Conservation (phyloP, 331 rosid genomes). For the Rhamnella rubrinervis region DNA sequence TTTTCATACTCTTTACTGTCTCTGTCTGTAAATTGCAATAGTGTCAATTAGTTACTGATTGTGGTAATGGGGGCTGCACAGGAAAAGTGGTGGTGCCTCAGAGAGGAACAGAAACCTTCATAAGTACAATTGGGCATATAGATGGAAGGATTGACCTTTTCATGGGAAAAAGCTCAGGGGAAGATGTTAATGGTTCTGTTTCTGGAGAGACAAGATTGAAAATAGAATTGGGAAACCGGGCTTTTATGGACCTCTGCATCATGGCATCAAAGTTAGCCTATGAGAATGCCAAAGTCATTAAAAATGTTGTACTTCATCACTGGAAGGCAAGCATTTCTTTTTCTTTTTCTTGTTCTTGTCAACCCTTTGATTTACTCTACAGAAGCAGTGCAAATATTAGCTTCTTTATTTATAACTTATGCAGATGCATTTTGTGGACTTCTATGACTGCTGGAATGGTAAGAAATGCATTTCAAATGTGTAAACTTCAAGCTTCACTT, state of each 20-base stretch:
- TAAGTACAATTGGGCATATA: conserved; percentile 65
- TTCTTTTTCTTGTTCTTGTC: neutral
- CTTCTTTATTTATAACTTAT: neutral
- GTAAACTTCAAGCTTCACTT: neutral
- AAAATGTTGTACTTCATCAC: conserved; percentile 43
- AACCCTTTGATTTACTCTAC: neutral
- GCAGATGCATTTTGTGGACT: conserved; percentile 61
- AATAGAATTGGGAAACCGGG: conserved; percentile 38
- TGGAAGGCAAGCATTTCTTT: conserved; percentile 63
- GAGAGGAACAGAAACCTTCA: conserved; percentile 61
- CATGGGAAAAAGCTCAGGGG: conserved; percentile 20
- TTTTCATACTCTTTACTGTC: neutral
- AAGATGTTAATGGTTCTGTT: conserved; percentile 22
- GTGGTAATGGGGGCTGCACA: conserved; percentile 23
- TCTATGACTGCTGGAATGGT: conserved; percentile 56
- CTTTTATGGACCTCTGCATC: conserved; percentile 69
- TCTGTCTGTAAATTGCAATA: no score
- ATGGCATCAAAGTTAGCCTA: conserved; percentile 80
- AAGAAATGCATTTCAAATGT: conserved; percentile 14
- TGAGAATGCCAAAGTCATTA: conserved; percentile 61
- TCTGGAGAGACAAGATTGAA: conserved; percentile 19
- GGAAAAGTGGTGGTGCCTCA: conserved; percentile 56
- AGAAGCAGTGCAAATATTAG: neutral
- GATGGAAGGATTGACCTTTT: conserved; percentile 54
- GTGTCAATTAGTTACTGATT: no score